Evolutionary conservation across 164 flowering plant species (phyloP).

Genomic region (Tinospora cordifolia): DNA sequence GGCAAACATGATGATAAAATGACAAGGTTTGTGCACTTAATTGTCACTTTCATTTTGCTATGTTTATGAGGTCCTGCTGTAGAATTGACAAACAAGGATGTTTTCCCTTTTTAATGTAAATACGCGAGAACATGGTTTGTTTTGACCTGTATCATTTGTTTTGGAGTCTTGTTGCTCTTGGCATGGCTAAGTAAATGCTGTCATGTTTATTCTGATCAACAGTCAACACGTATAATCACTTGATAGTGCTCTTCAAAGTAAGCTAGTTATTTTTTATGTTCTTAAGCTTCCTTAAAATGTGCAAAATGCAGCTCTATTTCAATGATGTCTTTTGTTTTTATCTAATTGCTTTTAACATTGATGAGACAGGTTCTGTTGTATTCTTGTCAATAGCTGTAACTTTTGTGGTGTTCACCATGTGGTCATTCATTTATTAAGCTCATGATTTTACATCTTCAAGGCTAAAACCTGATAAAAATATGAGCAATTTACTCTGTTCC

Average conservation of each 20-base stretch:
- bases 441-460: not conserved
- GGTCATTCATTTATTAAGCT: not conserved
- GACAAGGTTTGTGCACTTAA: conserved; percentile 50
- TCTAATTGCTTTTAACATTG: not conserved
- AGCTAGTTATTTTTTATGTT: not conserved
- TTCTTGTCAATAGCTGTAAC: not conserved
- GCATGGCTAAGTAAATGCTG: too few species aligned
- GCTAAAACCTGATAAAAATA: not conserved
- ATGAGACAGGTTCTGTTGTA: not conserved
- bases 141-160: not conserved
- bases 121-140: too few species aligned
- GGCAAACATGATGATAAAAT: conserved; percentile 58
- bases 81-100: not conserved
- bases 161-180: too few species aligned
- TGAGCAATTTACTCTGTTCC: too few species aligned
- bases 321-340: not conserved
- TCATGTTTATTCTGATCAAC: not conserved
- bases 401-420: not conserved
- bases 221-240: not conserved
- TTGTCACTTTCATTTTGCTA: not conserved
- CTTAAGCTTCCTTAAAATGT: not conserved
- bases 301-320: not conserved
- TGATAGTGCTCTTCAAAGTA: not conserved
- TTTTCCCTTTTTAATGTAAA: too few species aligned
- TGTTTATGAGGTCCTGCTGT: not conserved